Conservation (phyloP, 225 moss, liverwort and hornwort genomes). For the Bryum argenteum region DNA sequence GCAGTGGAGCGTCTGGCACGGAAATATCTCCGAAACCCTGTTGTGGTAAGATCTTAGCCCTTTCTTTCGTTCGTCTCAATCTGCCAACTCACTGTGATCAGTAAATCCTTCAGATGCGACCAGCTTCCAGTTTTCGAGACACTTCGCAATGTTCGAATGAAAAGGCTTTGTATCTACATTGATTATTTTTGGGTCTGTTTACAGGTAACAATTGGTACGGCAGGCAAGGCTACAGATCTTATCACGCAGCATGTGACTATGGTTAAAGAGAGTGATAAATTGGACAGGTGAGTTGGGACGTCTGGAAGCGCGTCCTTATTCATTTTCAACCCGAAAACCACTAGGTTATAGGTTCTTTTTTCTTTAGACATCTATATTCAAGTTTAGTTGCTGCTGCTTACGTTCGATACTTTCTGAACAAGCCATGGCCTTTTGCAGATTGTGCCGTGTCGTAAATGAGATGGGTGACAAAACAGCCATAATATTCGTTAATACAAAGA, state of each 20-base stretch:
- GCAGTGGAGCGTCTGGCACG: conserved; percentile 93
- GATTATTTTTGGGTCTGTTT: conserved; percentile 23
- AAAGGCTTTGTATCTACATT: not conserved
- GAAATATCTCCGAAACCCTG: conserved; percentile 98
- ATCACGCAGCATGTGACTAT: conserved; percentile 89
- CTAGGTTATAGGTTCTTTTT: not conserved
- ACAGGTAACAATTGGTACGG: conserved; percentile 82
- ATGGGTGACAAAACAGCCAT: conserved; percentile 99
- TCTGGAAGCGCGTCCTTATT: not conserved
- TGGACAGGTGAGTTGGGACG: conserved; percentile 61
- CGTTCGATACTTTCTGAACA: not conserved
- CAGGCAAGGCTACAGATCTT: conserved; percentile 87
- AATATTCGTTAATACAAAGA: conserved; percentile 92
- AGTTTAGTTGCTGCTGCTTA: conserved; percentile 2
- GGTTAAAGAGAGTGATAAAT: conserved; percentile 79
- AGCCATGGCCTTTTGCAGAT: conserved; percentile 44
- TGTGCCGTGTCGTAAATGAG: conserved; percentile 90
- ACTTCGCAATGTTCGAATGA: conserved; percentile 4
- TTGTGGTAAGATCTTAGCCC: conserved; percentile 63
- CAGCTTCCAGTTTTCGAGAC: not conserved
- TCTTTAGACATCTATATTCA: not conserved
- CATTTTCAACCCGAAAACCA: not conserved
- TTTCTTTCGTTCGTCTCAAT: not conserved
- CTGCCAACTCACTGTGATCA: not conserved
- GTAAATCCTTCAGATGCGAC: not conserved